phyloP scores from a whole-genome alignment of 2,329 filamentous ascomycete species.

The Phoma sp. region DNA sequence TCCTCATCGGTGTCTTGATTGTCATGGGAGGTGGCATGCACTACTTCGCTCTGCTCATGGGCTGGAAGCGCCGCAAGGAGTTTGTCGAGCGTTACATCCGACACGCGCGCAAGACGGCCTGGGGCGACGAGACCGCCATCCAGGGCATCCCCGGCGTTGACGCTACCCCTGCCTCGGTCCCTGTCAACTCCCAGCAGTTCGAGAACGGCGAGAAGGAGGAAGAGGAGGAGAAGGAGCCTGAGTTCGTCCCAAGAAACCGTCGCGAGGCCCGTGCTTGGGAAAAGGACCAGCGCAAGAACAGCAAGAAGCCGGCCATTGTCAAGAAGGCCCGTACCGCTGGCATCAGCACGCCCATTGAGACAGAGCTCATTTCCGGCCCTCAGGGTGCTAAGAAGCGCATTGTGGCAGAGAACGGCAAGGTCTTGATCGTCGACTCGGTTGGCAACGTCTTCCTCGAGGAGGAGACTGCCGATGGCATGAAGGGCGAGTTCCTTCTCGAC shows the following conservation, averaged over 20 bases:
- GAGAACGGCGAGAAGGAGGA: conserved; percentile 29
- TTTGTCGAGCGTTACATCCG: conserved; percentile 92
- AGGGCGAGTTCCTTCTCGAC: conserved; percentile 85
- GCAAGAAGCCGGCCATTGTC: conserved; percentile 56
- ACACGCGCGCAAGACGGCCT: conserved; percentile 85
- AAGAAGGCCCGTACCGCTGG: conserved; percentile 63
- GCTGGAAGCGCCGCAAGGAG: conserved; percentile 87
- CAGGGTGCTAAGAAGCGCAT: conserved; percentile 85
- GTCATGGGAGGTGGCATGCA: conserved; percentile 84
- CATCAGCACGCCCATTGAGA: conserved; percentile 62
- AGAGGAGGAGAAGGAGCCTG: conserved; percentile 53
- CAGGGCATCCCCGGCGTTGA: conserved; percentile 68
- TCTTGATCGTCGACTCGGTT: conserved; percentile 87
- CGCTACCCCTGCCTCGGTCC: conserved; percentile 47
- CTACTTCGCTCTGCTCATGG: conserved; percentile 83
- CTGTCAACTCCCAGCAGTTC: conserved; percentile 39
- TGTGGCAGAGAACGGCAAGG: conserved; percentile 92
- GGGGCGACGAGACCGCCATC: conserved; percentile 79
- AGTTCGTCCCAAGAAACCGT: conserved; percentile 72
- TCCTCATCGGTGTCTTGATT: conserved; percentile 80
- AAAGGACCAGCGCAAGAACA: conserved; percentile 74
- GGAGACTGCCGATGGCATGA: conserved; percentile 82
- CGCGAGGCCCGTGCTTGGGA: conserved; percentile 89
- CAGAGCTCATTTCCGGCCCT: conserved; percentile 61
- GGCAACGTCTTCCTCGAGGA: conserved; percentile 97